Evolutionary conservation across 768 basidiomycete genomes (phyloP), one percentile per base, ranked within the genome.

Genomic region (Hygrocybe coccinea): DNA sequence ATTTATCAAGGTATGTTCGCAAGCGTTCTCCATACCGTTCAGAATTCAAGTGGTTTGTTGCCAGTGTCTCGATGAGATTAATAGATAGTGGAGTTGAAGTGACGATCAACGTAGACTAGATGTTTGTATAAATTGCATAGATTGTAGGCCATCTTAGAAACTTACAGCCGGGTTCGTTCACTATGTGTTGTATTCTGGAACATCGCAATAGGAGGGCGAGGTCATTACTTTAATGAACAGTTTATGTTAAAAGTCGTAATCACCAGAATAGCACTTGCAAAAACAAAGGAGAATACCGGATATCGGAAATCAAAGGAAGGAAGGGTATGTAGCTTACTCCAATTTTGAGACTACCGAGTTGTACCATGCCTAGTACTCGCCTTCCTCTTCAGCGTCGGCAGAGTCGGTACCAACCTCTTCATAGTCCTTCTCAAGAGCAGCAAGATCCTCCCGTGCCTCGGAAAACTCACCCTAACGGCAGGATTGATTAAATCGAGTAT

Each of bases 381-480:
- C 78, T 64, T 79, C 79, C 59, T 78, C 76, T 56, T 78, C 79
- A 24, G 66, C 75, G 57, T 79, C 78, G 37, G 75, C 77, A 35
- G 78, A 79, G 64, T 79, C 79, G 29, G 72, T 75, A 59, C 77
- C 79, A 65, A 81, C 92, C 69, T 97, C 91, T 70, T 92, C 91
- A 64, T 93, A 94, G 62, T 93, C 92, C 73, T 93, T 97, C 80
- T 97, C 95, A 54, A 99, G 85, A n/a, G 95, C 95, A n/a, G 95
- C 97, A 56, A 99, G 86, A 71, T 99, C 95, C 76, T 99, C 97
- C 57, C 95, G 89, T 17, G 95, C 95, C 77, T 97, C 95, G 17
- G 92, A 95, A 78, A 98, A 97, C 76, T 99, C 95, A 70, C 95
- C 95, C 82, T 84, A 58, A 22, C 43, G 15, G 38, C 21, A 36